Percentiles rank a stretch among this genome's conserved stretches.
Evolutionary conservation across 73 alveolate species (phyloP).

Genomic region (Tetrahymena borealis): DNA sequence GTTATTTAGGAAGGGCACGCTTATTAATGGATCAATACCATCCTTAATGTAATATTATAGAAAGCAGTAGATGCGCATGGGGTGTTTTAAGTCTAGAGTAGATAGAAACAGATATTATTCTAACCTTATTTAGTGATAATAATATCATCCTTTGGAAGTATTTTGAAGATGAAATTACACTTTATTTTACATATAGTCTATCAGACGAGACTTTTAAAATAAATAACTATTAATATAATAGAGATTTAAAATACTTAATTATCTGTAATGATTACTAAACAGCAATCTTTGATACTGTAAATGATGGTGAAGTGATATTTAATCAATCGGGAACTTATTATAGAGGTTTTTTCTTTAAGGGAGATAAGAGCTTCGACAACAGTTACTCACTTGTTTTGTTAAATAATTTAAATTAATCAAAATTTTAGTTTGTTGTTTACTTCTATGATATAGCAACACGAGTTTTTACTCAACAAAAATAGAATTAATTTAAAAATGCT

Average conservation of each 20-base stretch:
- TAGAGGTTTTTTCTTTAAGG: background rate
- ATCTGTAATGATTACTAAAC: background rate
- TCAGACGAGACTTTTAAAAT: background rate
- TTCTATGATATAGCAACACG: background rate
- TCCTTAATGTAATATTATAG: background rate
- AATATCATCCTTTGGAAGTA: background rate
- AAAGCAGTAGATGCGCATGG: background rate
- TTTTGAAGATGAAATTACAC: background rate
- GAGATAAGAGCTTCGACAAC: background rate
- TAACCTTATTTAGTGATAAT: background rate
- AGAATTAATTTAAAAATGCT: background rate
- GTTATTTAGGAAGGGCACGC: background rate
- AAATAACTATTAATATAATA: background rate
- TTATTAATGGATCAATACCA: background rate
- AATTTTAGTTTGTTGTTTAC: background rate
- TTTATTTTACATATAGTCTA: background rate
- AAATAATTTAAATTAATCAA: background rate
- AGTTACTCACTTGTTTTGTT: background rate
- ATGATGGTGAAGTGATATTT: background rate
- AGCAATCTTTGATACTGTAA: background rate
- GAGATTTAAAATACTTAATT: background rate
- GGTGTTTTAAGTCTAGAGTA: background rate
- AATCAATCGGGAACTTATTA: background rate
- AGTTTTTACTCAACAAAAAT: background rate
- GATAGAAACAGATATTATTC: background rate